Evolutionary conservation across 106 monocot genomes (phyloP), one percentile per base, ranked within the genome.

Genomic region (Apostasia shenzhenica): DNA sequence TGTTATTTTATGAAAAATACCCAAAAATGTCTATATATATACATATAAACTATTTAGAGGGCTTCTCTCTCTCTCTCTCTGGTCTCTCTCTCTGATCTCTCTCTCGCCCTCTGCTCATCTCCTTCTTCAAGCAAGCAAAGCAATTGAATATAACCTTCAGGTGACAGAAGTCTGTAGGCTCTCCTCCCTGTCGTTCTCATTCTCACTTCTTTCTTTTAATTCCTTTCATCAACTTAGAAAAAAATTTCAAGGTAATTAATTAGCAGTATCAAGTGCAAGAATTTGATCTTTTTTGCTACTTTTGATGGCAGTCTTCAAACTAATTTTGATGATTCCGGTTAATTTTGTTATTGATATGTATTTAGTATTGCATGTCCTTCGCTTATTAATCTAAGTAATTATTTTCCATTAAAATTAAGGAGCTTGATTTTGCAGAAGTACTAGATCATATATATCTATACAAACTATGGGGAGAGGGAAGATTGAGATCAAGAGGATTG

Each of bases 401-500:
- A 67, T 4, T 13, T 43, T 41, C 8, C 3, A 2, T 8, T 41
- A 11, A 5, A 7, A 61, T 8, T 9, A 61, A 9, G 8, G 11
- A 6, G 8, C 3, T 8, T 41, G 1, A 40, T 8, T 51, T 51
- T 51, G 51, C 10, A 6, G 6, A 10, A 54, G 43, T 44, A 55
- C 59, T 59, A 37, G 60, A 63, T 42, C 39, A 41, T 54, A 11
- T 37, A n/a, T 5, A 54, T 41, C 54, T 46, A 37, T n/a, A 44
- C 52, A 26, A 41, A 47, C 50, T 14, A 90, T 90, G 86, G 86
- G 86, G 9, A 67, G 90, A 52, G 90, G 86, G 48, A 90, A 83
- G 76, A 86, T 90, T 7, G 86, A 86, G 76, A 86, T 90, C 69
- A 90, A 81, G 81, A 81, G 74, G 81, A 90, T 90, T 40, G 86